Percentiles rank a stretch among this genome's conserved stretches.
Evolutionary conservation across 2,329 filamentous ascomycete species (phyloP).

Genomic region (Epichloe coenophiala): DNA sequence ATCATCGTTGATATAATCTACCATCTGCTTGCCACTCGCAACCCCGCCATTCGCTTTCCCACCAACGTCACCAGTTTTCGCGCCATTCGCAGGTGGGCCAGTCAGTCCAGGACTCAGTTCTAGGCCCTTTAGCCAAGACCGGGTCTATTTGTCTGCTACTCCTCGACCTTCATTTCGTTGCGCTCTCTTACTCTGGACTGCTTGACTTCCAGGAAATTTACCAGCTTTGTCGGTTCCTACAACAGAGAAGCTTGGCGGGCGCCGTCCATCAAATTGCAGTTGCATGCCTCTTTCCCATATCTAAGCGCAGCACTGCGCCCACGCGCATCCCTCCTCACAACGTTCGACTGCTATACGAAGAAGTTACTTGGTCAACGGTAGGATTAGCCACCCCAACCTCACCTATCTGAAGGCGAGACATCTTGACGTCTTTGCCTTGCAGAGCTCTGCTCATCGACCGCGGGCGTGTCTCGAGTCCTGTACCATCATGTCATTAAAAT

Average conservation of each 20-base stretch:
- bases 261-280: neutral
- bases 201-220: neutral
- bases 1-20: conserved; percentile 1
- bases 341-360: neutral
- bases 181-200: neutral
- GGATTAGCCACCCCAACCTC: neutral
- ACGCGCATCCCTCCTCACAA: neutral
- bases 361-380: neutral
- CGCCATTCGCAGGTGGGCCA: neutral
- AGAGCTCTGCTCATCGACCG: neutral
- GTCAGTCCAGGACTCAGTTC: neutral
- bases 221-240: neutral
- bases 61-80: neutral
- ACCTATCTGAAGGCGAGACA: neutral
- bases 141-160: neutral
- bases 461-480: neutral
- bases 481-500: conserved; percentile 42
- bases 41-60: conserved; percentile 2
- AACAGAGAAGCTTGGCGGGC: neutral
- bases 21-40: neutral
- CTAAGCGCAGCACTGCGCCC: neutral
- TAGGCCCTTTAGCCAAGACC: conserved; percentile 1
- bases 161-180: neutral
- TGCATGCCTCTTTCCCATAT: neutral
- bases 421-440: neutral